phyloP scores from a whole-genome alignment of 352 stramenopile species.

The Globisporangium mamillatum region DNA sequence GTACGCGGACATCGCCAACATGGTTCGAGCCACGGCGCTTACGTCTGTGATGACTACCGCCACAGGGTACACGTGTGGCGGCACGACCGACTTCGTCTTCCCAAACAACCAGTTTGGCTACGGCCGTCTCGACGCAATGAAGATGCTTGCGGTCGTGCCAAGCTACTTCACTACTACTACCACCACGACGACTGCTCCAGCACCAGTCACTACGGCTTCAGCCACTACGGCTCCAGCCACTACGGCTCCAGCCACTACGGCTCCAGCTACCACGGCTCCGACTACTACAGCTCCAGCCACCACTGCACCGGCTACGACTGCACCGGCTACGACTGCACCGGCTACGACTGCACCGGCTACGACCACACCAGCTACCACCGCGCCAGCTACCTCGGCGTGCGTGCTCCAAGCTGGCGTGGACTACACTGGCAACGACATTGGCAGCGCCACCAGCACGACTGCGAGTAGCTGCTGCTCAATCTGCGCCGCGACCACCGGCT shows the following conservation, averaged over 20 bases:
- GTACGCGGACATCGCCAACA: constrained; percentile 14
- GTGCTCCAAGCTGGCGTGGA: constrained; percentile 19
- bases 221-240: not conserved
- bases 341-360: not conserved
- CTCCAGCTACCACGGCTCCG: not conserved
- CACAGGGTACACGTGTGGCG: constrained; percentile 36
- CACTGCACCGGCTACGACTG: not conserved
- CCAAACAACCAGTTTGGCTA: constrained; percentile 34
- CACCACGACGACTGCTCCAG: not conserved
- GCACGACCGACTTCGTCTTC: constrained; percentile 33
- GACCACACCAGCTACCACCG: not conserved
- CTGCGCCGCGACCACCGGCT: constrained; percentile 7
- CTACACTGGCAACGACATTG: constrained; percentile 21
- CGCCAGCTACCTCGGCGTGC: not conserved
- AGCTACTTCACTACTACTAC: not conserved
- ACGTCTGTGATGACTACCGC: constrained; percentile 9
- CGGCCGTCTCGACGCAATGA: constrained; percentile 3
- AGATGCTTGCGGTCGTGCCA: not conserved
- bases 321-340: not conserved
- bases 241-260: not conserved
- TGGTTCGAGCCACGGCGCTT: constrained; percentile 5
- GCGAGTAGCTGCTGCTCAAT: constrained; percentile 15
- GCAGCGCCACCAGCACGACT: constrained; percentile 7
- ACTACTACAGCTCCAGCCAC: not conserved
- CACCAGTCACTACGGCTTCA: no score